A percentile compares a stretch with the other conserved stretches of the same genome.
phyloP scores from a whole-genome alignment of 2,329 filamentous ascomycete species.

The Thielaviopsis punctulata region DNA sequence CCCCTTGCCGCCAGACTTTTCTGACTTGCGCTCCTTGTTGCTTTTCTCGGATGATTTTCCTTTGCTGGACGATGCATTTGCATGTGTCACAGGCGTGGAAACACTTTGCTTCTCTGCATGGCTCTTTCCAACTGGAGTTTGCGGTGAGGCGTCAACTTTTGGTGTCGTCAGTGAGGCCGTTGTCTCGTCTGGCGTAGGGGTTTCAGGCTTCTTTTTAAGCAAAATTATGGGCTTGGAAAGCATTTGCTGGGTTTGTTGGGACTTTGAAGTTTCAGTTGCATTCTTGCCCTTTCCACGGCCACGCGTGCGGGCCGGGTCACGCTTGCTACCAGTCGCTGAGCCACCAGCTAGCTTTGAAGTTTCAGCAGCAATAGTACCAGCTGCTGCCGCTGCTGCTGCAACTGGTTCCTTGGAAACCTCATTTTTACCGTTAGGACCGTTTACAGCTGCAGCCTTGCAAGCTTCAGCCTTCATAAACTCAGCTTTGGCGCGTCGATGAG shows the following conservation, averaged over 20 bases:
- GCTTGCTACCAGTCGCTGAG: constrained; percentile 1
- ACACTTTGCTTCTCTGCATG: neutral
- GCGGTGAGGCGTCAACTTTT: constrained; percentile 15
- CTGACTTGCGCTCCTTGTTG: constrained; percentile 19
- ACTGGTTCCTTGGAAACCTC: constrained; percentile 10
- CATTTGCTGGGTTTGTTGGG: constrained; percentile 9
- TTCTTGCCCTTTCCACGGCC: constrained; percentile 22
- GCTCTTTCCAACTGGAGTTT: constrained; percentile 15
- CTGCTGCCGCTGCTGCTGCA: constrained; percentile 13
- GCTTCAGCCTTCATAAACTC: constrained; percentile 40
- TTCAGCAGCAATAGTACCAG: constrained; percentile 8
- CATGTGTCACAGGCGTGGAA: constrained; percentile 13
- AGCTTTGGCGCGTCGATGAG: constrained; percentile 41
- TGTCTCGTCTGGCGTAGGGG: neutral
- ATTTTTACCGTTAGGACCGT: constrained; percentile 11
- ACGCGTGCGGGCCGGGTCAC: constrained; percentile 8
- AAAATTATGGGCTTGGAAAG: constrained; percentile 22
- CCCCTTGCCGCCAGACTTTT: constrained; percentile 16
- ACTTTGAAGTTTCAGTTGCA: constrained; percentile 17
- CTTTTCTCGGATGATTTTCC: constrained; percentile 14
- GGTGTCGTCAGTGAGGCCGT: constrained; percentile 8
- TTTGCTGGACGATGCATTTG: constrained; percentile 17
- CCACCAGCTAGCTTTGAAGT: constrained; percentile 6
- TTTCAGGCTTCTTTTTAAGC: constrained; percentile 25
- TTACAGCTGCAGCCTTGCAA: constrained; percentile 21